Conservation (phyloP, 305 asterid genomes). For the Fraxinus sp. region DNA sequence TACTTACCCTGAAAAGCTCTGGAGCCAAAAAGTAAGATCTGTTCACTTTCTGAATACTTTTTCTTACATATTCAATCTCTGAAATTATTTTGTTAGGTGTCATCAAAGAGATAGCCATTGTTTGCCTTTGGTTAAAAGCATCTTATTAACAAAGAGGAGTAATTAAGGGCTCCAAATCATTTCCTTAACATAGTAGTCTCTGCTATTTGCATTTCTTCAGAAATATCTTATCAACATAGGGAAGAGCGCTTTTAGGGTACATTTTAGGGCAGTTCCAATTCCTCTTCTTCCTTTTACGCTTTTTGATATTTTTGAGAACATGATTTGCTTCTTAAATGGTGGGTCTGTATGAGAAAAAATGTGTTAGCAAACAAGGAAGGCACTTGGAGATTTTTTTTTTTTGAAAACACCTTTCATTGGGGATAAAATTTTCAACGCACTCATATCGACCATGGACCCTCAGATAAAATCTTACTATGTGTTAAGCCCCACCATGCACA, state of each 20-base stretch:
- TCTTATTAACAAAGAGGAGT: constrained; percentile 10
- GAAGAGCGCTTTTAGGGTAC: neutral
- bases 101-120: constrained; percentile 11
- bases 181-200: neutral
- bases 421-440: neutral
- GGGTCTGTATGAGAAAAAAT: neutral
- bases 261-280: neutral
- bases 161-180: neutral
- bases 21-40: constrained; percentile 11
- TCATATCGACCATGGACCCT: neutral
- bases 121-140: constrained; percentile 3
- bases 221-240: neutral
- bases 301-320: neutral
- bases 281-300: neutral
- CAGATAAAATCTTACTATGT: constrained; percentile 1
- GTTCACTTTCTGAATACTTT: constrained; percentile 9
- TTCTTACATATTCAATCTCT: neutral
- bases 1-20: neutral
- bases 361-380: neutral
- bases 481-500: neutral
- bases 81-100: neutral
- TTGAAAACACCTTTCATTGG: neutral
- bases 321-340: constrained; percentile 2
- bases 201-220: neutral
- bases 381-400: neutral